Percentiles rank a stretch among this genome's conserved stretches.
Evolutionary conservation across 176 grass and related monocot species (phyloP).

Genomic region (Phoenix dactylifera): DNA sequence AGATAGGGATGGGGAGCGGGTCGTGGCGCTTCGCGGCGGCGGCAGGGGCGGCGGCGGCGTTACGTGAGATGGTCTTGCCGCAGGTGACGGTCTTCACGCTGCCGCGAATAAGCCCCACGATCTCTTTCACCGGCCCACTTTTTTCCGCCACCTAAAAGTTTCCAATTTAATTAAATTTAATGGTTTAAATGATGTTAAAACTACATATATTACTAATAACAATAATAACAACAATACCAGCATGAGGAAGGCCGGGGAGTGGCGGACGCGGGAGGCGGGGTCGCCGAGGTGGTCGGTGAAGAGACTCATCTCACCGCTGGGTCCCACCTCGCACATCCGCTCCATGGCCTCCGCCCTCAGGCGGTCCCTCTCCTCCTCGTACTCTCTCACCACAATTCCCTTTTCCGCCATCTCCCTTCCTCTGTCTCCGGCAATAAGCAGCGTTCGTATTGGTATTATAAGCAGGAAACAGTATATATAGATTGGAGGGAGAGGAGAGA

Average conservation of each 20-base stretch:
- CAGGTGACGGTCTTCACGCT: conserved; percentile 4
- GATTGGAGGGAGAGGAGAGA: too few species aligned
- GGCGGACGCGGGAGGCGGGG: conserved; percentile 5
- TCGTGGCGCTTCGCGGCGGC: background rate
- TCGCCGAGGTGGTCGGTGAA: conserved; percentile 10
- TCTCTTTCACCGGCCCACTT: background rate
- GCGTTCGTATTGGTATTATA: too few species aligned
- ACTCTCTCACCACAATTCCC: background rate
- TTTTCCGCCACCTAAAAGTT: conserved; percentile 3
- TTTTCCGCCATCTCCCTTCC: background rate
- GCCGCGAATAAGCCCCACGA: conserved; percentile 8
- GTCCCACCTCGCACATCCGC: conserved; percentile 2
- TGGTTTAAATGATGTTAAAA: background rate
- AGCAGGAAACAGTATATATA: too few species aligned
- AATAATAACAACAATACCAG: background rate
- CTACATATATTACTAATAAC: background rate
- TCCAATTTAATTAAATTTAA: too few species aligned
- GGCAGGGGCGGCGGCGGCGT: background rate
- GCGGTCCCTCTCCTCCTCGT: background rate
- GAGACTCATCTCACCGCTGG: background rate
- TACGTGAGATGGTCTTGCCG: background rate
- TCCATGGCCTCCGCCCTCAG: background rate
- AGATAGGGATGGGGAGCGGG: background rate
- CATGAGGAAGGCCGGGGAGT: background rate
- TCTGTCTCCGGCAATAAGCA: background rate